Base-by-base conservation (phyloP, 2,329 filamentous ascomycete genomes). In the Waltergamsia citrina region DNA sequence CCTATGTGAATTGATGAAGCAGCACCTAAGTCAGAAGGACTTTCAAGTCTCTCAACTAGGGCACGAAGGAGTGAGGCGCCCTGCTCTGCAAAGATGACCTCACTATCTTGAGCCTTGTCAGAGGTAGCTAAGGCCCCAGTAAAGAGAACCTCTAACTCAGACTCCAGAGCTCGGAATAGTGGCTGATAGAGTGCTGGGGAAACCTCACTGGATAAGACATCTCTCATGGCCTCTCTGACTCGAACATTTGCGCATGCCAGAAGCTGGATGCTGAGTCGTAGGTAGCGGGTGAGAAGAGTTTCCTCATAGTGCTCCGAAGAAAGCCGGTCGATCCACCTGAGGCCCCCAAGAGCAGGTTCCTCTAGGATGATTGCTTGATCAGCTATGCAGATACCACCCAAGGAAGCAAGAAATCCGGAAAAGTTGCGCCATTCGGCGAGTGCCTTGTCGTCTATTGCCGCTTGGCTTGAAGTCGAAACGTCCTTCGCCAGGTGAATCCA, bases 401-500 rank as follows among this genome's bases (percentile, higher is more conserved):
- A 56, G 1, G 78, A 80, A 5, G 77, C 77, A 9, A 83, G 60
- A 41, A 83, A 81, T 0, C 78, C 78, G 2, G 78, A 81, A 44
- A 76, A 70, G 41, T 82, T 83, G 24, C 78, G 68, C 78, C 78
- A 83, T 46, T 81, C 75, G 1, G 70, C 65, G 11, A 81, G 53
- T 4, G 63, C 60, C 38, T 56, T 67, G 41, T 80, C 76, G 23
- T 76, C 67, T 14, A 76, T 53, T 7, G 53, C 53, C 16, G 78
- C 70, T 5, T 60, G 45, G 3, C 65, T 50, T 2, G 64, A 60
- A n/a, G 62, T 65, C 12, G 74, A 74, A 8, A 81, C 68, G 34
- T 80, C 72, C 43, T 74, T 77, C 7, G 74, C 79, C 6, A 81
- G 57, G 39, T 71, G 63, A 15, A 78, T 62, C 78, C 78, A 83